A percentile compares a stretch with the other conserved stretches of the same genome.
phyloP scores from a whole-genome alignment of 179 eudicot genomes.

The Gypsophila paniculata region DNA sequence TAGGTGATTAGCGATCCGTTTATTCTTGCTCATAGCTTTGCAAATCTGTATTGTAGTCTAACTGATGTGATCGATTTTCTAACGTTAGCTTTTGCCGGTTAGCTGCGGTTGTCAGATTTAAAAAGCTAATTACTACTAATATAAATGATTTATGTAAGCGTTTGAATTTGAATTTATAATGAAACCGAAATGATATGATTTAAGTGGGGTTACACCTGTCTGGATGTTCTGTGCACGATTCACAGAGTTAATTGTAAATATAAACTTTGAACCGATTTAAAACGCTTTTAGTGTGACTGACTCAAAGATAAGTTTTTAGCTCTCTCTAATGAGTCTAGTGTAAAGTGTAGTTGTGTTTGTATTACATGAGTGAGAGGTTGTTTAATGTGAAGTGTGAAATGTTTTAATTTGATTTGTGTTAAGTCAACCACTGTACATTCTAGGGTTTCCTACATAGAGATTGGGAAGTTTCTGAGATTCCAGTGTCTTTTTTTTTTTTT shows the following conservation, averaged over 20 bases:
- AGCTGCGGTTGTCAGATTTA: background rate
- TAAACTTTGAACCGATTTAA: background rate
- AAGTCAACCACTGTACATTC: background rate
- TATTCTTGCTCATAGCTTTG: background rate
- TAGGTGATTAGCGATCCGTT: background rate
- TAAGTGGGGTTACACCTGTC: background rate
- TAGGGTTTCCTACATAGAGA: constrained; percentile 5
- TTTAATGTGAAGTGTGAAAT: background rate
- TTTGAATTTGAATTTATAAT: background rate
- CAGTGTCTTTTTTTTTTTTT: constrained; percentile 17
- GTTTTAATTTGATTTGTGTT: background rate
- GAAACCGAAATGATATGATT: background rate
- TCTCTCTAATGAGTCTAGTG: background rate
- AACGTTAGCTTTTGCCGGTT: background rate
- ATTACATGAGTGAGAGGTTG: background rate
- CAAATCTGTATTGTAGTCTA: background rate
- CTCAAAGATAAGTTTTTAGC: background rate
- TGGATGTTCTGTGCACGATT: constrained; percentile 8
- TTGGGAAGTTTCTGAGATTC: constrained; percentile 3
- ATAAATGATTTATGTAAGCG: background rate
- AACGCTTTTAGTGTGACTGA: background rate
- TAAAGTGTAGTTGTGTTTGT: too few species aligned
- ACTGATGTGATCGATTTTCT: background rate
- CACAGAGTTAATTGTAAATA: background rate
- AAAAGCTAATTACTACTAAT: background rate